Base-by-base conservation (phyloP, 164 flowering plant species). In the Aristolochia californica region DNA sequence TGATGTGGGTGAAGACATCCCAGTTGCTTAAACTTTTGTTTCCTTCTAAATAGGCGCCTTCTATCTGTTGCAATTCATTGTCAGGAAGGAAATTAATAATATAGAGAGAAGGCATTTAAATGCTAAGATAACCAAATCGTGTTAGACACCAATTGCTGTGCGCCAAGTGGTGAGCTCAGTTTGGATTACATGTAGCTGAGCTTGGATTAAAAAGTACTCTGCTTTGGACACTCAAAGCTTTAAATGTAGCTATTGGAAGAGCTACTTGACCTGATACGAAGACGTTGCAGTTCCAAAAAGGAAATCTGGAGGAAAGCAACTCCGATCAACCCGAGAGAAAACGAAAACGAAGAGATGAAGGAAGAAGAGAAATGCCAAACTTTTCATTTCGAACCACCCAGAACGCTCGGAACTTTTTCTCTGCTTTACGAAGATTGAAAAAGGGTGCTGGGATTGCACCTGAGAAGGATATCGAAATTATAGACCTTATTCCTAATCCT, bases 211-310 rank as follows among this genome's bases (percentile, higher is more conserved):
- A n/a, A n/a, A n/a, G n/a, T n/a, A n/a, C n/a, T n/a, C n/a, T n/a
- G n/a, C n/a, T n/a, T n/a, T n/a, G n/a, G n/a, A n/a, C n/a, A n/a
- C n/a, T n/a, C n/a, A n/a, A n/a, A n/a, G n/a, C n/a, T n/a, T n/a
- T n/a, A n/a, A n/a, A n/a, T n/a, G n/a, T n/a, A n/a, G n/a, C n/a
- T n/a, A n/a, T n/a, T n/a, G n/a, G n/a, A n/a, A n/a, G n/a, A n/a
- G n/a, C n/a, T n/a, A n/a, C n/a, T 28, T 13, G 18, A 40, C 76
- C 74, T 77, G 81, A 45, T 69, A 77, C 0, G 81, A 50, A 24
- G 78, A 74, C 57, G 81, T 67, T 21, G 71, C 61, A 1, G 78
- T 57, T 45, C 81, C 78, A 59, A 74, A 77, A 34, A 77, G 53
- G 56, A 77, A 77, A n/a, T 56, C 66, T 24, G 60, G 60, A 47